phyloP scores from a whole-genome alignment of 1,284 basidiomycete species.

The Paramarasmius palmivorus region DNA sequence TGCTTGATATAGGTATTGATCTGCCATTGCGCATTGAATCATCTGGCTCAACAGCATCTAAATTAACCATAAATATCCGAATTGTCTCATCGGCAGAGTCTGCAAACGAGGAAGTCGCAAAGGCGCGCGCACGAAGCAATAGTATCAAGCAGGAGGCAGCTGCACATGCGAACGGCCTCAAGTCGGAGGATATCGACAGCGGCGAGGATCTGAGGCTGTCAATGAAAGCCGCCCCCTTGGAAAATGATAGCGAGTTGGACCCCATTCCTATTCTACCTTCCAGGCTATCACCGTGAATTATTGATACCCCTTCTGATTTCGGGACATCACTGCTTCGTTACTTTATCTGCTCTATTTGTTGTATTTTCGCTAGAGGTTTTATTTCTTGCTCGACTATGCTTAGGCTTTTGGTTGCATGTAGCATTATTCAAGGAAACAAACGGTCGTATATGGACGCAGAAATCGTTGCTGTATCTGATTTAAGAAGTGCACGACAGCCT shows the following conservation, averaged over 20 bases:
- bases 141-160: neutral
- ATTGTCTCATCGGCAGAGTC: neutral
- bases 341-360: no score
- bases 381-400: no score
- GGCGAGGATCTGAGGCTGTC: neutral
- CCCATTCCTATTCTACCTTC: neutral
- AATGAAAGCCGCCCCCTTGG: neutral
- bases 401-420: no score
- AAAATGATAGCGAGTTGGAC: neutral
- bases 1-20: neutral
- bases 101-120: neutral
- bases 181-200: neutral
- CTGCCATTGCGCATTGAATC: neutral
- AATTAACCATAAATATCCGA: neutral
- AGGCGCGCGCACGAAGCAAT: neutral
- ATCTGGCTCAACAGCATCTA: neutral
- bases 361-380: no score
- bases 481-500: no score
- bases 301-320: neutral
- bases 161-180: neutral
- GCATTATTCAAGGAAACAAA: no score
- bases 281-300: neutral
- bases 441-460: no score
- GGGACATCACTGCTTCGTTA: no score
- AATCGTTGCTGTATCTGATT: no score